These are phyloP conservation scores for Cyanidiococcus yangmingshanensis DNA, from an alignment of 23 red algal species.

Conservation along the genomic window DNA sequence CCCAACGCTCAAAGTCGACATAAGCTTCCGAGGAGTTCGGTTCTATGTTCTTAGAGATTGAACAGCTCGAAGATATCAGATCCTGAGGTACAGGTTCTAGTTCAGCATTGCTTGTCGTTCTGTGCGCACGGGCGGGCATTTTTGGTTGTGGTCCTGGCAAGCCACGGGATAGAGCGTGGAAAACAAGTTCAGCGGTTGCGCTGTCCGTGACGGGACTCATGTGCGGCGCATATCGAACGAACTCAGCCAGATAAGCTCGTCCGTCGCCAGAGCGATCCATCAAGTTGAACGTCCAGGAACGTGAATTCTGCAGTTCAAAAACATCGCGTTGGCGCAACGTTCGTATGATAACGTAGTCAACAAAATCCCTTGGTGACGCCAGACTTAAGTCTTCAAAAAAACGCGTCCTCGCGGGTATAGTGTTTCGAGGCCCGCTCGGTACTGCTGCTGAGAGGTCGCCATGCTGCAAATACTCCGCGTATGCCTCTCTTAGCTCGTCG, in stretches of 20 bases:
- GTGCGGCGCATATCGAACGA: slow-evolving; percentile 42
- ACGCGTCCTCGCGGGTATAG: not conserved
- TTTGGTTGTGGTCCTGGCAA: slow-evolving; percentile 32
- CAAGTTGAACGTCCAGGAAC: slow-evolving; percentile 68
- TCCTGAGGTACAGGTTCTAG: not conserved
- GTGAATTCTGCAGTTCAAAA: slow-evolving; percentile 55
- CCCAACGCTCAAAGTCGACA: not conserved
- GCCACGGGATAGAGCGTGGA: slow-evolving; percentile 37
- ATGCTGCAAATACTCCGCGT: not conserved
- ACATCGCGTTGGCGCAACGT: slow-evolving; percentile 45
- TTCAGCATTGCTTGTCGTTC: not conserved
- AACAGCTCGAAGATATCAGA: not conserved
- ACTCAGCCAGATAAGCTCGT: slow-evolving; percentile 48
- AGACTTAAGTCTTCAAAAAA: slow-evolving; percentile 2
- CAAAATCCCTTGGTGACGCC: slow-evolving; percentile 50
- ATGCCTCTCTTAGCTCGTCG: not conserved
- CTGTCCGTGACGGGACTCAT: slow-evolving; percentile 55
- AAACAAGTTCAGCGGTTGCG: slow-evolving; percentile 34
- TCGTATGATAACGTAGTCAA: slow-evolving; percentile 61
- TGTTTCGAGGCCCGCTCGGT: not conserved
- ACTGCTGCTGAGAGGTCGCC: not conserved
- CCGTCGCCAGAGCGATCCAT: slow-evolving; percentile 70
- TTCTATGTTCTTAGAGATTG: too few species aligned
- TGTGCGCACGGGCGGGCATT: not conserved
- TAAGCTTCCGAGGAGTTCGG: not conserved